These are phyloP conservation scores for Daphne laureola DNA, from an alignment of 441 rosid genomes.

Conservation along the genomic window DNA sequence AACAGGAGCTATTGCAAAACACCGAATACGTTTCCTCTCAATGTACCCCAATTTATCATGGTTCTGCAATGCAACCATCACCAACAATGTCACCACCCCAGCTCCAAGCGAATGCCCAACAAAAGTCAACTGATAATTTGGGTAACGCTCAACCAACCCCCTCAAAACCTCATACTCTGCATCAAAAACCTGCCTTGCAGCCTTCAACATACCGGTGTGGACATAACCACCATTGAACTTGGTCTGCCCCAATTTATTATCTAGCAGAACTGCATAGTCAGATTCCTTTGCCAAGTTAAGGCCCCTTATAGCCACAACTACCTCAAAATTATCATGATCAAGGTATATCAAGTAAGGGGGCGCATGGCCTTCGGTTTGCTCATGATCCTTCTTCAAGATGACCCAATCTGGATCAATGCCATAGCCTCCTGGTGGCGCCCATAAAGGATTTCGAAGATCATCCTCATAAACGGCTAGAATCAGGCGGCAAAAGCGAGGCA, in stretches of 20 bases:
- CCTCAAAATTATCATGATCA: slow-evolving; percentile 49
- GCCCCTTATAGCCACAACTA: slow-evolving; percentile 63
- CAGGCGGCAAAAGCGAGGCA: slow-evolving; percentile 66
- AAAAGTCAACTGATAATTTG: slow-evolving; percentile 61
- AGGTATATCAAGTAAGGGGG: slow-evolving; percentile 78
- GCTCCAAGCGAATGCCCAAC: slow-evolving; percentile 87
- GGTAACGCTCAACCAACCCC: slow-evolving; percentile 44
- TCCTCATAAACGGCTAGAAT: slow-evolving; percentile 64
- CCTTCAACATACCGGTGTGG: slow-evolving; percentile 75
- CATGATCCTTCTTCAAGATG: slow-evolving; percentile 45
- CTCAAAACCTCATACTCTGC: slow-evolving; percentile 49
- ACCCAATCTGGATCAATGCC: slow-evolving; percentile 63
- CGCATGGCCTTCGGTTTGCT: slow-evolving; percentile 50
- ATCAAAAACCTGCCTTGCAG: slow-evolving; percentile 74
- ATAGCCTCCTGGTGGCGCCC: slow-evolving; percentile 86
- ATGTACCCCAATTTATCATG: slow-evolving; percentile 51
- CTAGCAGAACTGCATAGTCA: slow-evolving; percentile 80
- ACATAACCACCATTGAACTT: slow-evolving; percentile 86
- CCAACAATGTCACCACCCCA: slow-evolving; percentile 62
- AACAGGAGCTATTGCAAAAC: slow-evolving; percentile 77
- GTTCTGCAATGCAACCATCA: slow-evolving; percentile 48
- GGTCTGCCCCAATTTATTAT: slow-evolving; percentile 74
- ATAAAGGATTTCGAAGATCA: slow-evolving; percentile 58
- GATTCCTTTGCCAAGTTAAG: slow-evolving; percentile 70
- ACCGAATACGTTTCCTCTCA: slow-evolving; percentile 65